Base-by-base conservation (phyloP, 805 yeast genomes). In the Lachancea mirantina region DNA sequence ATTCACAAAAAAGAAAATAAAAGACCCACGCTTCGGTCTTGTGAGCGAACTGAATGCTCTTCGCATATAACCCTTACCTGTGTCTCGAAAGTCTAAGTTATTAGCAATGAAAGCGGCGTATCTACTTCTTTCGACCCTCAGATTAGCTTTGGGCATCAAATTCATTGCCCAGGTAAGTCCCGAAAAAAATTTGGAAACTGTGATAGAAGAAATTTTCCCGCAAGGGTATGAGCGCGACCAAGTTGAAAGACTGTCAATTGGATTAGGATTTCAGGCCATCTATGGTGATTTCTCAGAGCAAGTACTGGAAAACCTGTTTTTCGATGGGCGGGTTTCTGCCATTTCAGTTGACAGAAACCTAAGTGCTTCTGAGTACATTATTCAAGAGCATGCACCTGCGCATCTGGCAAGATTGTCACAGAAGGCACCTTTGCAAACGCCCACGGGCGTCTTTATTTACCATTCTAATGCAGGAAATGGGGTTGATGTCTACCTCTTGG, bases 401-500 rank as follows among this genome's bases (percentile, higher is more conserved):
- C 92, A 83, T 49, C 61, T 82, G 37, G 80, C 75, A 0, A 57
- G 85, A 25, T 44, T 81, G 6, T 77, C 85, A 0, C 74, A 75
- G 40, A 59, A 64, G 17, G 58, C 49, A 1, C 59, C 45, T 34
- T 41, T 64, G 28, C 64, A 65, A 5, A 34, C 39, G 22, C 40
- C 44, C 29, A 35, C 43, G 33, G 39, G 26, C 4, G 34, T 36
- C 5, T 32, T 26, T 8, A 35, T 47, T 6, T 53, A 51, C 9
- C 57, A 52, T 6, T 59, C 61, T 11, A 52, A 65, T 16, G 55
- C 57, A 26, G 95, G 94, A 0, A 61, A 62, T 32, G 73, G 69
- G 21, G 82, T 84, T 3, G 70, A 71, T 35, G 89, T 78, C 0
- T 87, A 87, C 52, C 73, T 88, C 26, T 66, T 85, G 33, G 96